phyloP scores from a whole-genome alignment of 2,329 filamentous ascomycete species.

The Magnaporthales sp. region DNA sequence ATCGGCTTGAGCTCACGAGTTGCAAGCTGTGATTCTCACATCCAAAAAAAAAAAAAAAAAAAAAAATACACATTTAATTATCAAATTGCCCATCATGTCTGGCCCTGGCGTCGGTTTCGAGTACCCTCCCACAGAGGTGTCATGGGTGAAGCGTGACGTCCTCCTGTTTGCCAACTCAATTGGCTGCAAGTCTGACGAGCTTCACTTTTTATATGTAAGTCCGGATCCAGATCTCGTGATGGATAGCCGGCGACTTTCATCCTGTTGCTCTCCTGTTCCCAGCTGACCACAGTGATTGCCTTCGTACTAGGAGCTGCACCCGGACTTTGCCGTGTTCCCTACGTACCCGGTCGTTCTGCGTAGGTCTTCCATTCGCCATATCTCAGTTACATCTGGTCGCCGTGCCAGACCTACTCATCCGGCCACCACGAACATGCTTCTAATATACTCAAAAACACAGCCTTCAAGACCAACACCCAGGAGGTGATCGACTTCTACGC shows the following conservation, averaged over 20 bases:
- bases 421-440: neutral
- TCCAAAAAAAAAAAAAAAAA: too few relatives aligned
- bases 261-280: conserved; percentile 1
- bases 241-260: neutral
- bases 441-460: conserved; percentile 21
- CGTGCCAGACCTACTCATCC: neutral
- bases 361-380: conserved; percentile 27
- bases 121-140: conserved; percentile 66
- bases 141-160: conserved; percentile 81
- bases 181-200: conserved; percentile 72
- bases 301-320: conserved; percentile 65
- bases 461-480: conserved; percentile 68
- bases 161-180: conserved; percentile 88
- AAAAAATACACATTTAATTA: conserved; percentile 2
- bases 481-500: conserved; percentile 84
- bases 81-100: conserved; percentile 26
- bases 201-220: conserved; percentile 83
- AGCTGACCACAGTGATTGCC: neutral
- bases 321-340: conserved; percentile 79
- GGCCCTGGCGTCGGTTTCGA: conserved; percentile 63
- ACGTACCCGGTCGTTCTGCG: conserved; percentile 78
- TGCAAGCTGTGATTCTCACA: too few relatives aligned
- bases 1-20: neutral
- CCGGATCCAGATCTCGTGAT: neutral
- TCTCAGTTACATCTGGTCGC: neutral